Evolutionary conservation across 805 yeast genomes (phyloP).

Genomic region (Ogataea wickerhamii): DNA sequence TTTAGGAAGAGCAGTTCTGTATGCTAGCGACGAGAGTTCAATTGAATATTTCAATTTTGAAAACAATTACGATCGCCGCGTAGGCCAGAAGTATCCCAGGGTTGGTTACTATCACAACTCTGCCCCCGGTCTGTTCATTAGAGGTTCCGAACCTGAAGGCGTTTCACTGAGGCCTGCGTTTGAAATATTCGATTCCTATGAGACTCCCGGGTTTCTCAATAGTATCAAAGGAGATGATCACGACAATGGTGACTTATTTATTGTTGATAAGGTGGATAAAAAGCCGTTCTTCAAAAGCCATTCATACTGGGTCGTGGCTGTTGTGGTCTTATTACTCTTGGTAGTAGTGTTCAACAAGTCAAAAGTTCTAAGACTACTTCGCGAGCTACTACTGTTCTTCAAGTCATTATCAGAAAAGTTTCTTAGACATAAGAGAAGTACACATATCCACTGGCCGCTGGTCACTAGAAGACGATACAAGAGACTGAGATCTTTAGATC

Average conservation of each 20-base stretch:
- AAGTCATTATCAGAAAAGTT: conserved; percentile 9
- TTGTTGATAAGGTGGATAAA: conserved; percentile 39
- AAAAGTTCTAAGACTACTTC: conserved; percentile 15
- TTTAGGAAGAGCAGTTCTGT: conserved; percentile 68
- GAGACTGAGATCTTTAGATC: conserved; percentile 24
- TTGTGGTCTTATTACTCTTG: conserved; percentile 5
- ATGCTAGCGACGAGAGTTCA: conserved; percentile 51
- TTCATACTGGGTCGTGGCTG: conserved; percentile 7
- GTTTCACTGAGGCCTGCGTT: conserved; percentile 43
- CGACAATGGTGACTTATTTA: conserved; percentile 36
- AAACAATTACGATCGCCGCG: conserved; percentile 11
- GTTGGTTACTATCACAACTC: conserved; percentile 50
- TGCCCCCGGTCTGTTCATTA: conserved; percentile 42
- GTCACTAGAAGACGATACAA: conserved; percentile 20
- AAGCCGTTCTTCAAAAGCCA: conserved; percentile 28
- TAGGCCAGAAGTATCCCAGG: conserved; percentile 11
- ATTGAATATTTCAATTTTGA: conserved; percentile 37
- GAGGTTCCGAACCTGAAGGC: conserved; percentile 51
- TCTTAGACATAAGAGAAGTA: conserved; percentile 2
- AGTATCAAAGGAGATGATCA: conserved; percentile 28
- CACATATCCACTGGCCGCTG: conserved; percentile 24
- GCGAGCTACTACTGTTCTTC: conserved; percentile 17
- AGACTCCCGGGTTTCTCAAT: conserved; percentile 20
- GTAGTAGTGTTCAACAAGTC: conserved; percentile 19
- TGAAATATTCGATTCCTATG: conserved; percentile 19